Base-by-base conservation (phyloP, 2,329 filamentous ascomycete genomes). In the Immersiporthe knoxdaviesiana region DNA sequence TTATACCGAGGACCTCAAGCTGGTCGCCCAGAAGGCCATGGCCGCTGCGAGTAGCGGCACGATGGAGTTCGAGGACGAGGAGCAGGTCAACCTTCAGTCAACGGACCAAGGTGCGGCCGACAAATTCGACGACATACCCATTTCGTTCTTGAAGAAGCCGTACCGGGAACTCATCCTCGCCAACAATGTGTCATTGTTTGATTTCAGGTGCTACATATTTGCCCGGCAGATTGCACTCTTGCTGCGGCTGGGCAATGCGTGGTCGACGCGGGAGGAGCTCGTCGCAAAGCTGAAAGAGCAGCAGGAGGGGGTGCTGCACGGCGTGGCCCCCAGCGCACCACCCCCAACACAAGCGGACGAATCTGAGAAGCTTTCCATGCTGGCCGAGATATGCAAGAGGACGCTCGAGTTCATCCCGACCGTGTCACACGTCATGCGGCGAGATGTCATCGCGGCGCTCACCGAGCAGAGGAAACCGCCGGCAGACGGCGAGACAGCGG, bases 131-230 rank as follows among this genome's bases (percentile, higher is more conserved):
- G 86, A 89, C 61, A 89, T 90, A 62, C 84, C 88, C 35, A 86
- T 91, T 72, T 87, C 85, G 72, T 82, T 88, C 12, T 84, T 86
- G 1, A 89, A 88, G 72, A 97, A 97, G 78, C 87, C 92, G 1
- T 99, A 98, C 77, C 89, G 95, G 65, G 93, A 97, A 68, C 88
- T 97, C 75, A 99, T 99, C 63, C 84, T 99, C 52, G 91, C 92
- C 18, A 99, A 97, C 81, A 92, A 97, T 73, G 97, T 99, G 47
- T 99, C 96, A 0, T 85, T 97, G 2, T 97, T 98, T 76, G 96
- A 99, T 78, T 98, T 99, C 78, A 87, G 93, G 63, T 93, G 92
- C 74, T 99, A 99, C 78, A 90, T 99, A 16, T 99, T 98, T 78
- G 90, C 93, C 3, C 88, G 96, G 32, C 95, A 99, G 75, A 88